Base-by-base conservation (phyloP, 202 grass and related monocot genomes). In the Bolboschoenoplectus hybrid region DNA sequence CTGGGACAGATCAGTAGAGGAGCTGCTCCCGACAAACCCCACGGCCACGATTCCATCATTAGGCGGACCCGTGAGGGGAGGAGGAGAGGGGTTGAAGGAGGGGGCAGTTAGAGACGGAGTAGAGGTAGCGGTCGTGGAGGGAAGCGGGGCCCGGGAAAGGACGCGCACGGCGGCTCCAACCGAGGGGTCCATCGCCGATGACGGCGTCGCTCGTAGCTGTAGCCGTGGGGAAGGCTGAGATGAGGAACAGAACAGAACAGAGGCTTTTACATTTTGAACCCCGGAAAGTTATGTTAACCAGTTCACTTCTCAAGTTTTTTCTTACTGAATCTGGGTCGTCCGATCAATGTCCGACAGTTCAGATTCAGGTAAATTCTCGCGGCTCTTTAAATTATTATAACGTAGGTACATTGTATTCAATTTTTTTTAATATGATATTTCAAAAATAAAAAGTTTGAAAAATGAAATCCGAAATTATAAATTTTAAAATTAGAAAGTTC, bases 31-130 rank as follows among this genome's bases (percentile, higher is more conserved):
- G 14, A 98, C 64, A 80, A 98, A 98, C 6, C 93, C 93, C 35
- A 98, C 91, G 49, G 84, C 89, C 16, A 98, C 91, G 66, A 94
- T 90, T 51, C 93, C 96, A 10, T 95, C 96, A 13, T 74, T 84
- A 61, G 89, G 26, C 26, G 88, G 81, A 67, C 74, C 34, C 58
- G 85, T 3, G 17, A 86, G 16, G 9, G 61, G 3, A 4, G 53
- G 2, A 16, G 57, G 2, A 16, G 57, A 32, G 43, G 80, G 35
- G 4, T 63, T 56, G 72, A 89, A 57, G 85, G 38, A 11, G 12
- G 88, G 6, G 46, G 58, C 2, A 19, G 67, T 9, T n/a, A 19
- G 44, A 50, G 56, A n/a, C 3, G 80, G 7, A 16, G 67, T 11
- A 13, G 67, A 70, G 13, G 45, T 52, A 3, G 75, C 13, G 4